Base-by-base conservation (phyloP, 1,139 yeast species). In the Blastobotrys petasosporus region DNA sequence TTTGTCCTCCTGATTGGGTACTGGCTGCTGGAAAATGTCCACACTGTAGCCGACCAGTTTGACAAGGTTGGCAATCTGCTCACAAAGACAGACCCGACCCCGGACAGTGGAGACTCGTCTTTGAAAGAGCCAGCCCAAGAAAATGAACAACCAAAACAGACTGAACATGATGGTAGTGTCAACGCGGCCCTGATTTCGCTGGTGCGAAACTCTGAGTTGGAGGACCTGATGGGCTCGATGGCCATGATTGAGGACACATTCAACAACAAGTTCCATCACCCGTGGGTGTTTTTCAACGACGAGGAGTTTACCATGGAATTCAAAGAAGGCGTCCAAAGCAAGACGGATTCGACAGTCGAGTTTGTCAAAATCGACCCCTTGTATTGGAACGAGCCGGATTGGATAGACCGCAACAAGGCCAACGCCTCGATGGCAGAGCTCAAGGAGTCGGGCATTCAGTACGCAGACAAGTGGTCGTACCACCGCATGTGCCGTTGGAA, bases 401-500 rank as follows among this genome's bases (percentile, higher is more conserved):
- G 61, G 54, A 77, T 85, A 31, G 84, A 83, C 59, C 41, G 42
- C 15, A 47, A 51, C 0, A 64, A 57, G 6, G 71, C 67, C 32
- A 77, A 75, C 51, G 49, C 55, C 3, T 55, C 63, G 32, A 75
- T 69, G 3, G 42, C 71, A 72, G 69, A 60, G 66, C 32, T 55
- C 63, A 33, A 82, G 54, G 63, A 59, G 3, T 61, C 66, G 16
- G 71, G 75, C 13, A 77, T 85, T 8, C 82, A 83, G 2, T 83
- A 84, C 58, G 85, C 90, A 1, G 68, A 70, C 34, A 70, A 66
- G 62, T 65, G 60, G n/a, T 79, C 86, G 0, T 85, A 85, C 59
- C 92, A 82, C 56, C 80, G 82, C 57, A 84, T 84, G 94, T 84
- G 94, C 58, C 69, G 92, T 29, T 83, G 77, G 67, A 80, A 84